Conservation (phyloP, 1,284 basidiomycete genomes). For the Athelia psychrophila region DNA sequence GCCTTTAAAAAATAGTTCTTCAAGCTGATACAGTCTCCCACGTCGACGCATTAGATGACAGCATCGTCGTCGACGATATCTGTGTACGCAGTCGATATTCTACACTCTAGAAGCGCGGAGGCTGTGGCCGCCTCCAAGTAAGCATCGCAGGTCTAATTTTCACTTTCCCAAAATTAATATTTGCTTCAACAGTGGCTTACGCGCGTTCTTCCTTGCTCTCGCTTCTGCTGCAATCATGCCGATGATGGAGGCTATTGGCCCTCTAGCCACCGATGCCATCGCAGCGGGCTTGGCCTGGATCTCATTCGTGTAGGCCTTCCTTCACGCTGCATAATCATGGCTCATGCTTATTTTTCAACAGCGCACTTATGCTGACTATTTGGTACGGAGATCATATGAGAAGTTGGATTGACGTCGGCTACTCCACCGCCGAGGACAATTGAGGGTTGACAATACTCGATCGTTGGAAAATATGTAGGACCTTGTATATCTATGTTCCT, state of each 20-base stretch:
- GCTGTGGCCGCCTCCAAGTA: constrained; percentile 33
- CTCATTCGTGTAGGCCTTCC: constrained; percentile 12
- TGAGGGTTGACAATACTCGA: too few species aligned
- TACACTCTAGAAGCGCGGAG: constrained; percentile 37
- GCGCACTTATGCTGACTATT: neutral
- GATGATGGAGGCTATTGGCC: constrained; percentile 28
- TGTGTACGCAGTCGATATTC: constrained; percentile 36
- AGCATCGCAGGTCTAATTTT: constrained; percentile 9
- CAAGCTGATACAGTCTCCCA: constrained; percentile 18
- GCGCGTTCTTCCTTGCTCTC: constrained; percentile 27
- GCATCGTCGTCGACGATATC: constrained; percentile 29
- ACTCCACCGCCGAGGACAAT: neutral
- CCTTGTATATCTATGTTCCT: too few species aligned
- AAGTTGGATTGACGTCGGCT: neutral
- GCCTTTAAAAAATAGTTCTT: neutral
- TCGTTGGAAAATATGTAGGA: too few species aligned
- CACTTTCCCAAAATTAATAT: neutral
- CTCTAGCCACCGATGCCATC: constrained; percentile 24
- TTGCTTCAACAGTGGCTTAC: constrained; percentile 18
- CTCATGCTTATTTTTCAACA: neutral
- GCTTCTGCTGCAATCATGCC: constrained; percentile 30
- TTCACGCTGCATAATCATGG: neutral
- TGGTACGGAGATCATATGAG: neutral
- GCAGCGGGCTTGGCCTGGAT: constrained; percentile 28
- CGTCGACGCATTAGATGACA: too few species aligned